Conservation (phyloP, 2,329 filamentous ascomycete species). For the Fusarium sp. region DNA sequence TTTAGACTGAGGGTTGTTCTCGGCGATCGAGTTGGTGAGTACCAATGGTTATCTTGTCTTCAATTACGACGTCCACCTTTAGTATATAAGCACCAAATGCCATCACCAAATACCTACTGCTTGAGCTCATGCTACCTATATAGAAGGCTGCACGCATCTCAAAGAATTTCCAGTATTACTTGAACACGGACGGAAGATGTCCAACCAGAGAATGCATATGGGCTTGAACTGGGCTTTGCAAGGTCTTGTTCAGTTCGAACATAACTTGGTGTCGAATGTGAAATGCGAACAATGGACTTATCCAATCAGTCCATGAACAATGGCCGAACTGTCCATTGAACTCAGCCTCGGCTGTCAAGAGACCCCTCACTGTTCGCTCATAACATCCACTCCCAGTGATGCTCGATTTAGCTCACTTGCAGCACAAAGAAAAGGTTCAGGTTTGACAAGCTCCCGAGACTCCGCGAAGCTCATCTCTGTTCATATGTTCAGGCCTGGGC, state of each 20-base stretch:
- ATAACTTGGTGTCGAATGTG: constrained; percentile 3
- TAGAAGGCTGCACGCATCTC: background rate
- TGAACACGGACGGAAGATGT: background rate
- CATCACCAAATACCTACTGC: background rate
- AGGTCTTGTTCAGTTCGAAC: background rate
- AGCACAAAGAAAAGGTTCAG: constrained; percentile 1
- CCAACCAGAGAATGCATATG: background rate
- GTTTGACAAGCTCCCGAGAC: background rate
- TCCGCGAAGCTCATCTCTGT: background rate
- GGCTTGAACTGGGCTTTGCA: background rate
- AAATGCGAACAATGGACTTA: background rate
- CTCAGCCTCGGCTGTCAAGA: background rate
- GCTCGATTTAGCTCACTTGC: background rate
- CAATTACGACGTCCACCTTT: background rate
- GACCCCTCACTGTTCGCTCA: background rate
- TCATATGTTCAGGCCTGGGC: background rate
- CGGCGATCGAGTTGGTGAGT: background rate
- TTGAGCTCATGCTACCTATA: background rate
- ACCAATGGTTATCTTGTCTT: background rate
- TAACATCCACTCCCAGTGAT: background rate
- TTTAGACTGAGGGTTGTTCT: background rate
- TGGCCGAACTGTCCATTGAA: constrained; percentile 10
- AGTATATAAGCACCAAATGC: constrained; percentile 5
- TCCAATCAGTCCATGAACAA: background rate
- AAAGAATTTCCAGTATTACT: background rate